phyloP scores from a whole-genome alignment of 306 rosid genomes.

The Ormosia emarginata region DNA sequence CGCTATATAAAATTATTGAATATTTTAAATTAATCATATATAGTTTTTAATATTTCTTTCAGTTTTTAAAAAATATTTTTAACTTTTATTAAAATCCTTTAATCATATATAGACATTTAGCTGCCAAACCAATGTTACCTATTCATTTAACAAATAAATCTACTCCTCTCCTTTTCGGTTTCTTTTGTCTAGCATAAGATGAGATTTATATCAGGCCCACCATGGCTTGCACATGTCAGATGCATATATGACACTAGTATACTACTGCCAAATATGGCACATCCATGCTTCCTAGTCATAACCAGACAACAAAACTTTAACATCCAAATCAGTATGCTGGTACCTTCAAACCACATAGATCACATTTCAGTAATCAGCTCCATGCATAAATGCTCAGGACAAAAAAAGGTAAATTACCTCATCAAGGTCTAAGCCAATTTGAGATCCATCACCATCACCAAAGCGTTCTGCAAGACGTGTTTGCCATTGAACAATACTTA shows the following conservation, averaged over 20 bases:
- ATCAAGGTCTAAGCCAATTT: constrained; percentile 94
- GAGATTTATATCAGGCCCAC: background rate
- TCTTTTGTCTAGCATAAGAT: background rate
- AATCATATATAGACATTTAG: no score
- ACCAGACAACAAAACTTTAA: background rate
- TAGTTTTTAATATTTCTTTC: no score
- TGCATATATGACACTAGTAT: background rate
- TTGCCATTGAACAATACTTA: constrained; percentile 20
- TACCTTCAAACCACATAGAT: background rate
- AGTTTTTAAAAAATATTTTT: no score
- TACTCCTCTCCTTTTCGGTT: background rate
- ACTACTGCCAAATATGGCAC: background rate
- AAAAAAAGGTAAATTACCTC: constrained; percentile 59
- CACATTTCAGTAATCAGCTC: background rate
- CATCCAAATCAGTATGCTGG: background rate
- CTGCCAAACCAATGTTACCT: no score
- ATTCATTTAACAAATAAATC: background rate
- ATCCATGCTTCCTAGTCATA: constrained; percentile 12
- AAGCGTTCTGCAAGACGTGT: constrained; percentile 75
- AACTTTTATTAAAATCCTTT: no score
- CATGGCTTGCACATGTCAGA: constrained; percentile 7
- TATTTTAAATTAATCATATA: no score
- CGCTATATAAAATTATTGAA: no score
- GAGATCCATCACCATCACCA: constrained; percentile 99
- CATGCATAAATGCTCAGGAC: background rate